These are phyloP conservation scores for Pleurotus djamor DNA, from an alignment of 768 basidiomycete species.

Conservation along the genomic window DNA sequence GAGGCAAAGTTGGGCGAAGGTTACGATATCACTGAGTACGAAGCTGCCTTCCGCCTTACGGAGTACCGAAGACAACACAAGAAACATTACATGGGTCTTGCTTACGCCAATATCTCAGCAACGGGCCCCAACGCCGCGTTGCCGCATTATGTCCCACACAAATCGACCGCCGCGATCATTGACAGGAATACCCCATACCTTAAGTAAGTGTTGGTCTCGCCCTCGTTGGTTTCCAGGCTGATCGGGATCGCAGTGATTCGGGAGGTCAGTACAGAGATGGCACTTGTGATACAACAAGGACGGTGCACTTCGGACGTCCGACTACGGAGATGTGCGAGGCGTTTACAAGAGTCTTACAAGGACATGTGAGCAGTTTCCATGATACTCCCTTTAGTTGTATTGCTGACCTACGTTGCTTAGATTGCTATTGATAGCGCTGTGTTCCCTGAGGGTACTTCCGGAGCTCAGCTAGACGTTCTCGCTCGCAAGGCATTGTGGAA, in stretches of 20 bases:
- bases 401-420: slow-evolving; percentile 31
- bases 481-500: slow-evolving; percentile 89
- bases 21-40: slow-evolving; percentile 88
- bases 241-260: slow-evolving; percentile 62
- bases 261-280: slow-evolving; percentile 91
- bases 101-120: slow-evolving; percentile 89
- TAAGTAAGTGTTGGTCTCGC: slow-evolving; percentile 53
- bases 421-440: slow-evolving; percentile 89
- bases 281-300: slow-evolving; percentile 83
- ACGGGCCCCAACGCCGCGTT: slow-evolving; percentile 90
- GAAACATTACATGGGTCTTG: slow-evolving; percentile 80
- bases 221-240: slow-evolving; percentile 6
- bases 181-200: slow-evolving; percentile 82
- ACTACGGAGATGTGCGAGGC: slow-evolving; percentile 86
- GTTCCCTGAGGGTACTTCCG: slow-evolving; percentile 90
- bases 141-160: slow-evolving; percentile 87
- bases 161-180: slow-evolving; percentile 67
- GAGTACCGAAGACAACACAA: slow-evolving; percentile 71
- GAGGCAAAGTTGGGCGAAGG: slow-evolving; percentile 76
- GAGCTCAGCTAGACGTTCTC: slow-evolving; percentile 80
- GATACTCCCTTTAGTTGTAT: slow-evolving; percentile 15
- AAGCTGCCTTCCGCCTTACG: slow-evolving; percentile 82
- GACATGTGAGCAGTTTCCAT: slow-evolving; percentile 67
- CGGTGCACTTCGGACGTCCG: slow-evolving; percentile 85
- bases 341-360: slow-evolving; percentile 93